Base-by-base conservation (phyloP, 2,329 filamentous ascomycete species). In the Aureobasidium sp. region DNA sequence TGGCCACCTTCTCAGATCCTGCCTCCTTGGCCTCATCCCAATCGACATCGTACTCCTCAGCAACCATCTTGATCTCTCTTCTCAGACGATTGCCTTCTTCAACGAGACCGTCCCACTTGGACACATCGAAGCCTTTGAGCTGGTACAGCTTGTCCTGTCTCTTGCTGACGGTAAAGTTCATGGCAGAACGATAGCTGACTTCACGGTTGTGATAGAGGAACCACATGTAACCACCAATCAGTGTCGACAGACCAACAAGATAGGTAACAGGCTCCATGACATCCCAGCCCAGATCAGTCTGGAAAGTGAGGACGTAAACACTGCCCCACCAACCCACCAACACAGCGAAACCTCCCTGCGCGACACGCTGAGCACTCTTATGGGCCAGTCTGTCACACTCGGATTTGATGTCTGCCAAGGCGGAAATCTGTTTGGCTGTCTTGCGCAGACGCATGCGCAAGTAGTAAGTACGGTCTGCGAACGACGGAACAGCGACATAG, bases 121-220 rank as follows among this genome's bases (percentile, higher is more conserved):
- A 78, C 27, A 89, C 72, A 69, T 96, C 87, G 66, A 97, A 90
- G 0, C 90, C 90, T 11, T 85, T 84, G 47, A 81, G 77, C 66
- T 88, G 81, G 72, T 97, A 96, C 11, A 96, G 78, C 58, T 86
- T 84, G 60, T 83, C 82, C 74, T 96, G 91, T 5, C 91, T 83
- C 39, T 85, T 82, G 41, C 85, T 90, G 41, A 96, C 88, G 7
- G 92, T 96, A 59, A 95, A 82, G 72, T 95, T 92, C 77, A 96
- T 85, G 32, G 92, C 91, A 2, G 87, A 87, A 67, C 89, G 87
- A 78, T 96, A 96, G 66, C 85, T 90, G 11, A 96, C 86, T 74
- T 96, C 91, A 25, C 89, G 85, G 75, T 92, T 95, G 77, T 96
- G 90, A 75, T 92, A 96, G 13, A 96, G 78, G 72, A 97, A 96